A percentile compares a stretch with the other conserved stretches of the same genome.
Evolutionary conservation across 148 eudicot species (phyloP).

Genomic region (Silene latifolia): DNA sequence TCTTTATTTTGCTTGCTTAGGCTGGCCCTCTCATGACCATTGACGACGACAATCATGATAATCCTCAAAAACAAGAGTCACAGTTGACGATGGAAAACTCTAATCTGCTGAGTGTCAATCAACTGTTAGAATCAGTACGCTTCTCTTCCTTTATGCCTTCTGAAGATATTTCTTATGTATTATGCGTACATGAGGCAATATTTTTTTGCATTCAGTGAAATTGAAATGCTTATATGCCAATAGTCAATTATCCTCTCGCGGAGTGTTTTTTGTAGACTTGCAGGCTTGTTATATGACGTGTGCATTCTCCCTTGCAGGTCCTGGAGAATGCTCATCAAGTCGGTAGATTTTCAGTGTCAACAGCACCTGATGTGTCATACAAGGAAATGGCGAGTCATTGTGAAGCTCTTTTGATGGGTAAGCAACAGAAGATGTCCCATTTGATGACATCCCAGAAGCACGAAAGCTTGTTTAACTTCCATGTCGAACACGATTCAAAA

Average conservation of each 20-base stretch:
- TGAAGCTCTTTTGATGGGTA: constrained; percentile 78
- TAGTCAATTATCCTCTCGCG: neutral
- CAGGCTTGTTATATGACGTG: neutral
- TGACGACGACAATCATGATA: constrained; percentile 51
- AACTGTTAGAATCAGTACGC: constrained; percentile 82
- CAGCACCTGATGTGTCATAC: constrained; percentile 66
- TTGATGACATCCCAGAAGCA: constrained; percentile 53
- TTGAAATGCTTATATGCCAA: neutral
- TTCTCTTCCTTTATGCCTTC: constrained; percentile 9
- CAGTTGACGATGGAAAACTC: constrained; percentile 36
- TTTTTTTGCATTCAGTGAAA: neutral
- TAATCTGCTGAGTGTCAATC: constrained; percentile 63
- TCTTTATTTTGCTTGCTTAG: constrained; percentile 34
- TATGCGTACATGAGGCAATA: neutral
- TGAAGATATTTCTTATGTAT: neutral
- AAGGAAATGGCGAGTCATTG: constrained; percentile 88
- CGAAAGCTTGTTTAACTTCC: constrained; percentile 31
- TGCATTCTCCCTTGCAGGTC: constrained; percentile 42
- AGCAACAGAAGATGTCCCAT: constrained; percentile 81
- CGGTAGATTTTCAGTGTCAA: constrained; percentile 70
- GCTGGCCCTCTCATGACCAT: constrained; percentile 35
- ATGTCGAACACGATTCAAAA: constrained; percentile 28
- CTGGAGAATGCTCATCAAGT: constrained; percentile 81
- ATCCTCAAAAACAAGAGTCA: constrained; percentile 34
- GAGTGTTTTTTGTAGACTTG: neutral